Evolutionary conservation across 345 rosid genomes (phyloP), one percentile per base, ranked within the genome.

Genomic region (Trapa bicornis): DNA sequence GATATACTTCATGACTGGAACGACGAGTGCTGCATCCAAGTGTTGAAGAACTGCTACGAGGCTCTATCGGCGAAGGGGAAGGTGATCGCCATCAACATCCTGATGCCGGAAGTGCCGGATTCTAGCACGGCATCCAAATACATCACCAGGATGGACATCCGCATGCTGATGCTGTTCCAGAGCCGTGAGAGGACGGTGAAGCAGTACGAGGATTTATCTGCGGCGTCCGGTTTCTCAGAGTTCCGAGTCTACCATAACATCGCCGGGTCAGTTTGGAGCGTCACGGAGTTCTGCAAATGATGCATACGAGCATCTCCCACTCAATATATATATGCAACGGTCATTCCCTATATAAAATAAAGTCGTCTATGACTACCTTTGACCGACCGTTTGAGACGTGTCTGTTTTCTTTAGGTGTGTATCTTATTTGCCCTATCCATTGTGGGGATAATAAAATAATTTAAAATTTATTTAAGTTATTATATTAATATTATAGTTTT

Each of bases 21-120:
- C n/a, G 79, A 72, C 29, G 68, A 76, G 37, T 3, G 63, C 52
- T 68, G 70, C 65, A 7, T 53, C 22, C 69, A 72, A 38, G 37
- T 76, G 32, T 33, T 76, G 58, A 76, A 66, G 71, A 76, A 76
- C 64, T 68, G 73, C 73, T 52, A 68, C 61, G 47, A 75, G n/a
- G 56, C 64, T 4, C 5, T 72, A 17, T 71, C 73, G 2, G 42
- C 29, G 4, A 52, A 65, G 6, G 75, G 73, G 32, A 72, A 76
- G 47, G 67, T 47, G 13, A 72, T 72, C 33, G 67, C 56, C 29
- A 41, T 68, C 12, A 42, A 42, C 29, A 2, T 36, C 0, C 36
- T 66, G 10, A 8, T 68, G 36, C 71, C 76, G 0, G 75, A 72
- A 43, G 63, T 17, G 10, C 67, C 71, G 12, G 75, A 69, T 14